These are phyloP conservation scores for Nemania diffusa DNA, from an alignment of 2,329 filamentous ascomycete species.

Conservation along the genomic window DNA sequence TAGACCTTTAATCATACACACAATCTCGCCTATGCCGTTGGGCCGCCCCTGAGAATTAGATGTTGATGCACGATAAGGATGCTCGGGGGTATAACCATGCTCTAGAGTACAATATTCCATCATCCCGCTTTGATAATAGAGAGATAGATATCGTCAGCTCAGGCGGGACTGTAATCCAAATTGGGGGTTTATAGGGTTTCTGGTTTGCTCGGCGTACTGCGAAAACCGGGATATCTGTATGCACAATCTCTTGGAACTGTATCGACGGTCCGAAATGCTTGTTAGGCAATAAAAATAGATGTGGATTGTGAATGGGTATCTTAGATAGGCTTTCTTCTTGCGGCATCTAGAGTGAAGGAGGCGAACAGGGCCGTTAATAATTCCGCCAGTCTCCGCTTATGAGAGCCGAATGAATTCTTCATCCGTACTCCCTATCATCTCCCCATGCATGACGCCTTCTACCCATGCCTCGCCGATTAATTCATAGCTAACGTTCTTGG, in stretches of 20 bases:
- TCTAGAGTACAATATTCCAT: neutral
- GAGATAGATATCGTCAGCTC: neutral
- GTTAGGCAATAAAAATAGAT: neutral
- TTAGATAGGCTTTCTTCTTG: neutral
- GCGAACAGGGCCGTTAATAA: neutral
- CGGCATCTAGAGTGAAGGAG: neutral
- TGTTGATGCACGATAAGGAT: slow-evolving; percentile 8
- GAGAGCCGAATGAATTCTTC: slow-evolving; percentile 26
- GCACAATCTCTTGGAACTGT: neutral
- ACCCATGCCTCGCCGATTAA: slow-evolving; percentile 31
- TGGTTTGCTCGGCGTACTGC: neutral
- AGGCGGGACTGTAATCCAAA: neutral
- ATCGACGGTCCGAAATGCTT: neutral
- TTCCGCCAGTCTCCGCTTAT: neutral
- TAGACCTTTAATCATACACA: slow-evolving; percentile 3
- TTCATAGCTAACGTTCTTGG: slow-evolving; percentile 7
- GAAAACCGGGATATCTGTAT: neutral
- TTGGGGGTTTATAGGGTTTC: neutral
- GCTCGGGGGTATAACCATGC: neutral
- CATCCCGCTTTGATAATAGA: neutral
- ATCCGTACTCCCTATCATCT: slow-evolving; percentile 24
- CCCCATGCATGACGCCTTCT: slow-evolving; percentile 32
- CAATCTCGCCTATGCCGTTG: slow-evolving; percentile 7
- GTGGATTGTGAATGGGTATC: neutral
- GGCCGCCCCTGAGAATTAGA: slow-evolving; percentile 2